phyloP scores from a whole-genome alignment of 257 asterid species.

The Solanum verrucosum region DNA sequence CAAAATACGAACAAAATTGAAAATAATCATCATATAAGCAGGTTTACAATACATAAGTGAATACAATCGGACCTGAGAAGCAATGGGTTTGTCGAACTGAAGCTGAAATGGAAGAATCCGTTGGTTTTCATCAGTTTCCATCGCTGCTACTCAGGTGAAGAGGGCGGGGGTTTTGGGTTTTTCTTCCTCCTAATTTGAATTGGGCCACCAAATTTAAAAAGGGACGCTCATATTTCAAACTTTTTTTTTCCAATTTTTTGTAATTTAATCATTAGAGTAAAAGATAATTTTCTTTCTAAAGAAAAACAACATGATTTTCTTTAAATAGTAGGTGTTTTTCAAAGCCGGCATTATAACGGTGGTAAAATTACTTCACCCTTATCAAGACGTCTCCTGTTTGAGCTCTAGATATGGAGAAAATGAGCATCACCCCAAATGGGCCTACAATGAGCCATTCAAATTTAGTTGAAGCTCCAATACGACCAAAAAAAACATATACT shows the following conservation, averaged over 20 bases:
- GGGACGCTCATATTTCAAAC: background rate
- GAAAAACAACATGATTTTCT: background rate
- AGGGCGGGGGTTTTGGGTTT: background rate
- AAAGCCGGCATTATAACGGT: background rate
- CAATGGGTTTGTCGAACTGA: slow-evolving; percentile 84
- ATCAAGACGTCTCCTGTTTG: background rate
- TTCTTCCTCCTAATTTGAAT: background rate
- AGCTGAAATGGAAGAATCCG: slow-evolving; percentile 72
- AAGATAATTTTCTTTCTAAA: background rate
- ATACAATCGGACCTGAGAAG: slow-evolving; percentile 47
- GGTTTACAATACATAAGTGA: background rate
- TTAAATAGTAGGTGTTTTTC: background rate
- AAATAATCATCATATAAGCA: background rate
- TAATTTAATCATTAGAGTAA: background rate
- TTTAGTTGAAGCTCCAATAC: too few relatives aligned
- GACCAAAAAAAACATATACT: too few relatives aligned
- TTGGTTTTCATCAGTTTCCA: slow-evolving; percentile 54
- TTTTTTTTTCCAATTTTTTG: background rate
- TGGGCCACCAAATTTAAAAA: background rate
- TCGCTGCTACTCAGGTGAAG: background rate
- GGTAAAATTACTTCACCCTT: background rate
- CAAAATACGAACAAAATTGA: background rate
- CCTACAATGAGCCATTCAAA: background rate
- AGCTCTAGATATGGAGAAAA: too few relatives aligned
- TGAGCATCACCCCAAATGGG: background rate